These are phyloP conservation scores for Rhodotorula sp. DNA, from an alignment of 1,284 basidiomycete species.

Conservation along the genomic window DNA sequence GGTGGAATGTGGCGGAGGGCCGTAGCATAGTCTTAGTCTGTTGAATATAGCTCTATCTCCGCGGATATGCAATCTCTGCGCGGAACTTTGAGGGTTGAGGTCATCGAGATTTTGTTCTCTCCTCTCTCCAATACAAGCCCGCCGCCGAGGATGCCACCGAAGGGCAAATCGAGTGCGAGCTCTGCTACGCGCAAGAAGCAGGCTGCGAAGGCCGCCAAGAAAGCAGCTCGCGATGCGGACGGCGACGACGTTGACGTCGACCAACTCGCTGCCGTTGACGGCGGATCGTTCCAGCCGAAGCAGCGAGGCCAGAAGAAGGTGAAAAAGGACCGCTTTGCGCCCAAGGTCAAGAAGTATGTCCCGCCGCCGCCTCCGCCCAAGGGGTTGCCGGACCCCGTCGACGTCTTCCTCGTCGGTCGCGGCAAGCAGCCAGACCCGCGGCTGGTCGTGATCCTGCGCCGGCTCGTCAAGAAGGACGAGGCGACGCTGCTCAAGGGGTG, in stretches of 20 bases:
- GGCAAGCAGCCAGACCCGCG: slow-evolving; percentile 64
- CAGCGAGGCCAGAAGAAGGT: slow-evolving; percentile 49
- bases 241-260: slow-evolving; percentile 14
- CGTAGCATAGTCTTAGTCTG: not conserved
- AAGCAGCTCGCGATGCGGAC: slow-evolving; percentile 50
- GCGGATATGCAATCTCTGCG: too few species aligned
- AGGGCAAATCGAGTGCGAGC: slow-evolving; percentile 31
- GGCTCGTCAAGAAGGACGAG: slow-evolving; percentile 86
- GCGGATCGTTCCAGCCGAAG: not conserved
- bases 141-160: slow-evolving; percentile 21
- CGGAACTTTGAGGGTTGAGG: not conserved
- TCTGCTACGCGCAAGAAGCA: slow-evolving; percentile 80
- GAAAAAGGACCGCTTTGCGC: slow-evolving; percentile 54
- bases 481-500: slow-evolving; percentile 82
- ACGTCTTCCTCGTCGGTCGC: slow-evolving; percentile 61
- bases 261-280: not conserved
- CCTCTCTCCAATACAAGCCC: not conserved
- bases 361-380: slow-evolving; percentile 83
- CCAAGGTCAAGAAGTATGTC: slow-evolving; percentile 74
- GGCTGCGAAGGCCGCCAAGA: slow-evolving; percentile 61
- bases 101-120: not conserved
- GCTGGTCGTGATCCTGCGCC: slow-evolving; percentile 76
- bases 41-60: not conserved
- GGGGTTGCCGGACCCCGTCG: slow-evolving; percentile 83
- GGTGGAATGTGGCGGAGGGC: slow-evolving; percentile 17